These are phyloP conservation scores for Polyporus arcularius DNA, from an alignment of 768 basidiomycete genomes.

Conservation along the genomic window DNA sequence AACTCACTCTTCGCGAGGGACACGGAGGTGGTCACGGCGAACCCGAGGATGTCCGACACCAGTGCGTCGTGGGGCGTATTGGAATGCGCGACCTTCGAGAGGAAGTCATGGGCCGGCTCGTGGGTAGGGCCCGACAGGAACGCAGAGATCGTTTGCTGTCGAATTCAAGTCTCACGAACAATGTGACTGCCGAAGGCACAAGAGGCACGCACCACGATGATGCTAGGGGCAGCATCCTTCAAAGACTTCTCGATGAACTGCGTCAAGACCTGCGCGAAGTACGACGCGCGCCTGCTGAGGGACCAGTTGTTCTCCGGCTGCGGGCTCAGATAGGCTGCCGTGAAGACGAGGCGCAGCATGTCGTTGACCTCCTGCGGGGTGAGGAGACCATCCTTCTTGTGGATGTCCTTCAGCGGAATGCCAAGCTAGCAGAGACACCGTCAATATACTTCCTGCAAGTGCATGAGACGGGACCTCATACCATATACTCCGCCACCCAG, in stretches of 20 bases:
- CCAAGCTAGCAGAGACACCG: conserved; percentile 36
- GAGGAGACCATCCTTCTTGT: conserved; percentile 43
- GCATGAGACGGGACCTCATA: conserved; percentile 19
- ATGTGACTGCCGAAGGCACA: too few relatives aligned
- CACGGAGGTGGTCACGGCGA: conserved; percentile 49
- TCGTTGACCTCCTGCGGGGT: conserved; percentile 51
- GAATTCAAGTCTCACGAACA: background rate
- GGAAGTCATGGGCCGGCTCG: conserved; percentile 42
- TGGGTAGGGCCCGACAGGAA: conserved; percentile 14
- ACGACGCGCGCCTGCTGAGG: conserved; percentile 30
- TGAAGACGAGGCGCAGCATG: conserved; percentile 37
- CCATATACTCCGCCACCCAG: conserved; percentile 42
- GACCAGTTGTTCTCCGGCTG: conserved; percentile 38
- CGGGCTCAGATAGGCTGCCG: conserved; percentile 32
- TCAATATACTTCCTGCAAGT: background rate
- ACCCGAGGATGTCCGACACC: conserved; percentile 45
- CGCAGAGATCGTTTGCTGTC: background rate
- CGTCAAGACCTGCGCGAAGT: conserved; percentile 34
- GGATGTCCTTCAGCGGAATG: conserved; percentile 47
- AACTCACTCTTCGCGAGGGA: conserved; percentile 45
- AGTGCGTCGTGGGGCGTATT: conserved; percentile 43
- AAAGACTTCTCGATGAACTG: conserved; percentile 31
- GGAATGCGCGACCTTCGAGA: conserved; percentile 36
- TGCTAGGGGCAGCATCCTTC: conserved; percentile 5
- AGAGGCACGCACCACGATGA: background rate